Evolutionary conservation across 2,329 filamentous ascomycete species (phyloP), one percentile per base, ranked within the genome.

Genomic region (Zymoseptoria crescenta): DNA sequence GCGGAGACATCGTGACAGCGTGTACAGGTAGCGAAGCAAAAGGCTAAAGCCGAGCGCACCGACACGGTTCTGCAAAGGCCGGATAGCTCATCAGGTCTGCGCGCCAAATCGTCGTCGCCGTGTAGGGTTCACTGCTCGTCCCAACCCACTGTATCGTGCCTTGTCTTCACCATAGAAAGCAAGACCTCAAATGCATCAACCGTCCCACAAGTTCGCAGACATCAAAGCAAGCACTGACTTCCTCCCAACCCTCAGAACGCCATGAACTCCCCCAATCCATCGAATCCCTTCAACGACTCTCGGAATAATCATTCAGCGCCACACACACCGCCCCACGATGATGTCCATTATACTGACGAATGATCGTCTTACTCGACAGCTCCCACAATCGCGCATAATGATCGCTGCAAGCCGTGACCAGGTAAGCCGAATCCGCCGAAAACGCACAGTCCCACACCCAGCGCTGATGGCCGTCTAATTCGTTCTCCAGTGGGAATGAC

Each of bases 401-500:
- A 72, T 96, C 92, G 49, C 88, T 93, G 72, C 91, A 96, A 4
- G 92, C 91, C 0, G 92, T 96, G 10, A 96, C 92, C 6, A 96
- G 80, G 70, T 96, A 96, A 0, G 92, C 92, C 35, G 87, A 92
- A 73, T 96, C 92, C 27, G 92, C 92, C 62, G 88, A 93, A 75
- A 96, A 96, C 0, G 92, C 92, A 70, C 92, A 96, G 74, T 96
- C 92, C 92, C 92, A 96, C 0, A 96, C 92, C 92, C 92, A 96
- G 56, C 92, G 86, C 76, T 96, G 92, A 75, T 96, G 92, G 57
- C 89, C 90, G 21, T 88, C 88, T 1, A 96, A 83, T 1, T 91
- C 95, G 2, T 91, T 91, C 74, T 96, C 89, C 20, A 96, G 83
- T 8, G 87, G 88, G 67, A 89, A 94, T 49, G 80, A 87, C 73